A percentile compares a stretch with the other conserved stretches of the same genome.
These are phyloP conservation scores for Silene coronaria DNA, from an alignment of 179 eudicot species.

Conservation along the genomic window DNA sequence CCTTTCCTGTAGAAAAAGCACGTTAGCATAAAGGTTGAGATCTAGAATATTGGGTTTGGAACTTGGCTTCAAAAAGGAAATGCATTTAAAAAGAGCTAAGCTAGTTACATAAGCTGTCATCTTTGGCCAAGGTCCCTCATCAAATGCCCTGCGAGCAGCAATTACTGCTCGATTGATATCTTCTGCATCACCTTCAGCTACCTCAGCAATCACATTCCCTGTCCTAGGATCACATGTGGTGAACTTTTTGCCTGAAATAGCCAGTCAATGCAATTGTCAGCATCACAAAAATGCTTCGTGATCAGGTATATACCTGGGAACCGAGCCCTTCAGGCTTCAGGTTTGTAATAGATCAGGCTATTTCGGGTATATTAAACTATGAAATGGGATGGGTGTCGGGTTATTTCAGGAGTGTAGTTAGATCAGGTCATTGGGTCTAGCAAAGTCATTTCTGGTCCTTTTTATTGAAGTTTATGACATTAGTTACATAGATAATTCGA, in stretches of 20 bases:
- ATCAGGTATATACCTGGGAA: background rate
- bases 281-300: background rate
- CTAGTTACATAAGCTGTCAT: conserved; percentile 34
- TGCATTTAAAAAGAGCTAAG: background rate
- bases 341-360: no score
- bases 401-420: no score
- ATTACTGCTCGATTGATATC: conserved; percentile 35
- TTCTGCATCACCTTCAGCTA: conserved; percentile 38
- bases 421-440: no score
- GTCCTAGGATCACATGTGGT: conserved; percentile 34
- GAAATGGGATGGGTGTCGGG: no score
- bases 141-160: conserved; percentile 39
- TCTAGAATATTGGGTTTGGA: background rate
- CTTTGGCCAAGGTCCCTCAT: conserved; percentile 38
- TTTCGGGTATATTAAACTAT: no score
- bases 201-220: conserved; percentile 35
- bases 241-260: conserved; percentile 30
- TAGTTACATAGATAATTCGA: background rate
- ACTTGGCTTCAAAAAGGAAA: background rate
- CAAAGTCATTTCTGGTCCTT: no score
- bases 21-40: background rate
- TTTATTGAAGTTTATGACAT: no score
- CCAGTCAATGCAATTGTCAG: background rate
- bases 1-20: conserved; percentile 32
- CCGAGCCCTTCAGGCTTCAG: no score